Evolutionary conservation across 2,329 filamentous ascomycete genomes (phyloP).

Genomic region (Chaetomiaceae sp.): DNA sequence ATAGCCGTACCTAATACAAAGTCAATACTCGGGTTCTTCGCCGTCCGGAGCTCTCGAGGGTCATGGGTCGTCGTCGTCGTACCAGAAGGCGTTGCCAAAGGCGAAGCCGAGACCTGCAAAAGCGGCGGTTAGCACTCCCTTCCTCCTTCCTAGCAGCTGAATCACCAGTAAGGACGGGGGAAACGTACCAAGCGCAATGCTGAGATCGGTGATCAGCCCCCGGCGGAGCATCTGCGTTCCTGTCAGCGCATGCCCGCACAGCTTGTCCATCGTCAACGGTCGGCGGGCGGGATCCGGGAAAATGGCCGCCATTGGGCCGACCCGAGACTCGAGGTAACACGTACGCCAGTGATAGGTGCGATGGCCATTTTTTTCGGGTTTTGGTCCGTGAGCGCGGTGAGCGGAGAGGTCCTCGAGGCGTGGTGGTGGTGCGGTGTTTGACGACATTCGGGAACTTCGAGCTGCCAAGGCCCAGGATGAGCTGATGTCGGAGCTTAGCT

Average conservation of each 20-base stretch:
- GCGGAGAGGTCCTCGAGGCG: slow-evolving; percentile 19
- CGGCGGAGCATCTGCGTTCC: slow-evolving; percentile 54
- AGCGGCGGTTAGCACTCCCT: neutral
- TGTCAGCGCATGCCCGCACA: slow-evolving; percentile 32
- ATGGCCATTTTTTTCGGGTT: slow-evolving; percentile 42
- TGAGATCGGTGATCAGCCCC: slow-evolving; percentile 53
- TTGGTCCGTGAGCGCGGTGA: slow-evolving; percentile 13
- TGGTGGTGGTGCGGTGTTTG: slow-evolving; percentile 23
- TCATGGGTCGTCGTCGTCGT: slow-evolving; percentile 34
- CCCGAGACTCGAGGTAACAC: slow-evolving; percentile 30
- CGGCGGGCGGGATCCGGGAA: slow-evolving; percentile 6
- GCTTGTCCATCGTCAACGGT: neutral
- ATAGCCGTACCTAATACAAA: slow-evolving; percentile 53
- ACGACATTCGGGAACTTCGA: slow-evolving; percentile 19
- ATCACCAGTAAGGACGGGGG: neutral
- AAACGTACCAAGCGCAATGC: slow-evolving; percentile 52
- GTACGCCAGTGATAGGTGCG: slow-evolving; percentile 57
- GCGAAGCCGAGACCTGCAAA: slow-evolving; percentile 50
- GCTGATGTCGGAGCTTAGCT: slow-evolving; percentile 21
- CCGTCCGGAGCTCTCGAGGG: neutral
- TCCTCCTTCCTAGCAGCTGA: neutral
- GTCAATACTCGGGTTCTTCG: slow-evolving; percentile 4
- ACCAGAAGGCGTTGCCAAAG: slow-evolving; percentile 57
- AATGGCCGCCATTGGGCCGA: slow-evolving; percentile 19
- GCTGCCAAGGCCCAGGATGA: slow-evolving; percentile 21